Conservation (phyloP, 164 flowering plant species). For the Magnolia kwangsiensis region DNA sequence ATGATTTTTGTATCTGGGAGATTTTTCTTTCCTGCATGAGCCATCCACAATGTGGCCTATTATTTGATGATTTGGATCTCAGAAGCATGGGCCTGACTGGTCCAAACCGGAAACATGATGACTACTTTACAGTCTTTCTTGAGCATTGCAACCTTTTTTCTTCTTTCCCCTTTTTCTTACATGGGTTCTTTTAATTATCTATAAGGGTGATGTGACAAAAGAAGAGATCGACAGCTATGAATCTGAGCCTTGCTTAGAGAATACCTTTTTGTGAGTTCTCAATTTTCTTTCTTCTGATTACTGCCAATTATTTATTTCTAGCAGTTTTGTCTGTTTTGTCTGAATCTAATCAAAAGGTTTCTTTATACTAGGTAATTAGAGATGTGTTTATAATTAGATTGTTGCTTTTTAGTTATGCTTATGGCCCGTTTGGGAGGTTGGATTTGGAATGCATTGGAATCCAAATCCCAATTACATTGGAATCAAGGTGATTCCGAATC, state of each 20-base stretch:
- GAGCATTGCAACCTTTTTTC: no score
- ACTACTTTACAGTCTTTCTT: no score
- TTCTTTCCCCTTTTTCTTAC: neutral
- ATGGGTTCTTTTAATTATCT: neutral
- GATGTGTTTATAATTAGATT: neutral
- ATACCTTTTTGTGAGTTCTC: neutral
- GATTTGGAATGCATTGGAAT: neutral
- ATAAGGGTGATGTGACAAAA: neutral
- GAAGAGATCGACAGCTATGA: neutral
- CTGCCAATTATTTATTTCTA: neutral
- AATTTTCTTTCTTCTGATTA: neutral
- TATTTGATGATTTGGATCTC: no score
- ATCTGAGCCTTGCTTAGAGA: neutral
- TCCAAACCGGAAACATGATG: no score
- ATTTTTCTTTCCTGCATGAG: no score
- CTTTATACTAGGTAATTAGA: neutral
- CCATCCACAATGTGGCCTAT: no score
- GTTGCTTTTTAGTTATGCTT: neutral
- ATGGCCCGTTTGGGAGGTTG: neutral
- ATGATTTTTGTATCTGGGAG: no score
- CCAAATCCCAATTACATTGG: no score
- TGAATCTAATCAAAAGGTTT: neutral
- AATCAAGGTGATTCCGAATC: no score
- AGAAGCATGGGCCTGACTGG: no score
- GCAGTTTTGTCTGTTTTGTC: neutral